These are phyloP conservation scores for Fomitopsis pinicola DNA, from an alignment of 1,284 basidiomycete genomes.

Conservation along the genomic window DNA sequence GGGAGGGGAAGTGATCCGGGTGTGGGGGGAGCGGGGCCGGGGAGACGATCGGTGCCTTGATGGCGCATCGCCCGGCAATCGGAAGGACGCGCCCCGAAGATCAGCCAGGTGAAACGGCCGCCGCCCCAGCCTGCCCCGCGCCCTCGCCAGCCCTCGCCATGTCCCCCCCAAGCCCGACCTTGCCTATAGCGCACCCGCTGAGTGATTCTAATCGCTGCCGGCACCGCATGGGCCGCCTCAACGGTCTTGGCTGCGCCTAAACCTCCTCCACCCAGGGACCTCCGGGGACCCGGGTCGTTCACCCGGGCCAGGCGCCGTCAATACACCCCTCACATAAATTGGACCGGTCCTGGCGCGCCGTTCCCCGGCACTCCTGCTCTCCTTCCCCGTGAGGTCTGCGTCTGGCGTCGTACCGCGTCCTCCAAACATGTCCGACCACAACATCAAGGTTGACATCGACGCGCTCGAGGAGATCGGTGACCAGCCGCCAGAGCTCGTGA, in stretches of 20 bases:
- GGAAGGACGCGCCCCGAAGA: no score
- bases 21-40: no score
- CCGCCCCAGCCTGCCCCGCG: neutral
- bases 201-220: neutral
- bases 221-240: neutral
- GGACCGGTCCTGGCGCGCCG: no score
- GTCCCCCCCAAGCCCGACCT: neutral
- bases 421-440: neutral
- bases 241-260: neutral
- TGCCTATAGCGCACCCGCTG: neutral
- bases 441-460: slow-evolving; percentile 6
- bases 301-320: neutral
- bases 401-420: neutral
- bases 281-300: neutral
- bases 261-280: neutral
- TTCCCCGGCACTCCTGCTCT: neutral
- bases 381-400: neutral
- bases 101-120: no score
- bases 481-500: slow-evolving; percentile 12
- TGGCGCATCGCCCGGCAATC: no score
- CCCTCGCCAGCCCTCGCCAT: neutral
- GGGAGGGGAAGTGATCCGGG: neutral
- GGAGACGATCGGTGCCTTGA: no score
- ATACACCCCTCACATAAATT: neutral
- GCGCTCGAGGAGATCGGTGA: slow-evolving; percentile 10